These are phyloP conservation scores for Lippia alba DNA, from an alignment of 305 asterid species.

Conservation along the genomic window DNA sequence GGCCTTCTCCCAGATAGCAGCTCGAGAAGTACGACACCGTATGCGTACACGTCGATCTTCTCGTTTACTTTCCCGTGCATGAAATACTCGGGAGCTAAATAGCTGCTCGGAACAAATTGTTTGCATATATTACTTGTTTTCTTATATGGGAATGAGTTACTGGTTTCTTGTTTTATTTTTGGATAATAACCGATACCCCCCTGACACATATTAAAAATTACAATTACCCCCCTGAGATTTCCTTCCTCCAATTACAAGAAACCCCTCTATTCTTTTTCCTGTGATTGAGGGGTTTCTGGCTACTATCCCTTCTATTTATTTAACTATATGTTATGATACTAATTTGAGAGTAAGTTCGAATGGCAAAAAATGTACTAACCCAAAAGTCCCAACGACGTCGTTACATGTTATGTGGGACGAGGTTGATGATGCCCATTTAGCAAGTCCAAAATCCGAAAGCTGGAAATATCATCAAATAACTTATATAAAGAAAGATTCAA, in stretches of 20 bases:
- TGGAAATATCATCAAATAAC: not conserved
- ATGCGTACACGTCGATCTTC: not conserved
- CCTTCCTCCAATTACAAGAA: no score
- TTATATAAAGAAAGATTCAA: not conserved
- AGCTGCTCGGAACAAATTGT: not conserved
- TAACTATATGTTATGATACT: no score
- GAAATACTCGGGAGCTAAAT: conserved; percentile 1
- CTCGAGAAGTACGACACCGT: not conserved
- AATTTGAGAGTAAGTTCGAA: not conserved
- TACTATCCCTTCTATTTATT: no score
- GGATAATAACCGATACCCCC: no score
- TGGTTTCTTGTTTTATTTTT: no score
- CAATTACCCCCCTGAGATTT: no score
- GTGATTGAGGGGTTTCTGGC: no score
- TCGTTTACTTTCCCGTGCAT: not conserved
- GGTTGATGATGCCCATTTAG: not conserved
- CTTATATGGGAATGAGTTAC: no score
- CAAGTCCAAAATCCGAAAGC: not conserved
- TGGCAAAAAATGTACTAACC: not conserved
- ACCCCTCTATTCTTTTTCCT: no score
- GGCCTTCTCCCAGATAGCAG: conserved; percentile 1
- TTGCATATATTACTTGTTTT: not conserved
- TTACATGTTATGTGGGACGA: not conserved
- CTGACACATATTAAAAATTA: no score
- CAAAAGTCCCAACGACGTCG: not conserved